Conservation (phyloP, 83 land plant genomes). For the Diphasiastrum complanatum region DNA sequence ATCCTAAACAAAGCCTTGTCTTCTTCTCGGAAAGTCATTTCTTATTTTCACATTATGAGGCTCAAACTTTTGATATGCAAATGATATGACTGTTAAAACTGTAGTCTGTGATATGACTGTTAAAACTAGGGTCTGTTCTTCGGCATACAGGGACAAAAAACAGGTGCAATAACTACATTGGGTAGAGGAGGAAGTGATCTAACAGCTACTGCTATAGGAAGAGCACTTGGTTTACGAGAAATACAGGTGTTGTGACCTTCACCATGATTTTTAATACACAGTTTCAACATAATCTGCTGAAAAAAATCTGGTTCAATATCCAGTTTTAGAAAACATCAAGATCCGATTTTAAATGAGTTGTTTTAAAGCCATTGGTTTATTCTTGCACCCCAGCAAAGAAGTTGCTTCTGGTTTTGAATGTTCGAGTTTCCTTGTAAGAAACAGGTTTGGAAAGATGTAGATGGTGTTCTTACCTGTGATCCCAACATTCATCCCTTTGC, state of each 20-base stretch:
- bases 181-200: conserved; percentile 98
- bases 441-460: conserved; percentile 97
- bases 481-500: conserved; percentile 60
- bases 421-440: not conserved
- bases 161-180: conserved; percentile 79
- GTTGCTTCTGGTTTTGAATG: no score
- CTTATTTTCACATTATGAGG: no score
- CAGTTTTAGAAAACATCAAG: no score
- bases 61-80: no score
- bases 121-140: no score
- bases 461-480: conserved; percentile 95
- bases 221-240: conserved; percentile 79
- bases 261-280: not conserved
- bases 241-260: conserved; percentile 57
- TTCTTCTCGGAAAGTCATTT: not conserved
- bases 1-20: not conserved
- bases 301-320: no score
- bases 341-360: no score
- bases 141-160: conserved; percentile 66
- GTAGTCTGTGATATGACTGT: no score
- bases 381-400: no score
- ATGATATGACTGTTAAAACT: no score
- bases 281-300: no score
- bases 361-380: no score
- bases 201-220: conserved; percentile 92